These are phyloP conservation scores for Aspergillus pseudoterreus DNA, from an alignment of 2,329 filamentous ascomycete genomes.

Conservation along the genomic window DNA sequence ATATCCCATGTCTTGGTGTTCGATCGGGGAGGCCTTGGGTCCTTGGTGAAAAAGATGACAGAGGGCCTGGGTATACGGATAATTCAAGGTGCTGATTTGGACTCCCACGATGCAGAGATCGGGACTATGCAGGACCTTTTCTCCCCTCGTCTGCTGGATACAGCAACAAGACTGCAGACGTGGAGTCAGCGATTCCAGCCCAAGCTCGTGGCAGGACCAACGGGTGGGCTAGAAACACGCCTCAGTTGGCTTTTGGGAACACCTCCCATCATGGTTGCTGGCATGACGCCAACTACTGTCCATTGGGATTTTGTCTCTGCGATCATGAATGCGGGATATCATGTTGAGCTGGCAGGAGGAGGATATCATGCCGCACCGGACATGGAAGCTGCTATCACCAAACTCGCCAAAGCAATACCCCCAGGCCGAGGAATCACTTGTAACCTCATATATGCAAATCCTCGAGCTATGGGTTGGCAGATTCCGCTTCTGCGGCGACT, in stretches of 20 bases:
- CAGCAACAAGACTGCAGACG: slow-evolving; percentile 77
- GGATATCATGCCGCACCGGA: slow-evolving; percentile 47
- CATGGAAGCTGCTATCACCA: slow-evolving; percentile 45
- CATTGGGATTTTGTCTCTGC: slow-evolving; percentile 63
- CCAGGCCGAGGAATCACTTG: slow-evolving; percentile 55
- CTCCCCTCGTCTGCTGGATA: slow-evolving; percentile 8
- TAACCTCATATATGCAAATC: slow-evolving; percentile 54
- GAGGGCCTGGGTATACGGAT: slow-evolving; percentile 14
- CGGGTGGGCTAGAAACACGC: slow-evolving; percentile 91
- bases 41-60: slow-evolving; percentile 10
- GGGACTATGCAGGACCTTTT: slow-evolving; percentile 16
- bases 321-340: slow-evolving; percentile 50
- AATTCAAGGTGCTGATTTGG: slow-evolving; percentile 12
- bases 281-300: slow-evolving; percentile 89
- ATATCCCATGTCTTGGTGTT: slow-evolving; percentile 16
- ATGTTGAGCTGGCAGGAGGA: slow-evolving; percentile 49
- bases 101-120: slow-evolving; percentile 13
- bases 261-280: slow-evolving; percentile 83
- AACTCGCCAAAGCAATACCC: slow-evolving; percentile 61
- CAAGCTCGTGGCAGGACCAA: slow-evolving; percentile 75
- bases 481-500: slow-evolving; percentile 49
- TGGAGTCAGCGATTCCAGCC: slow-evolving; percentile 95
- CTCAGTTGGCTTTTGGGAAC: slow-evolving; percentile 84
- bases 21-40: slow-evolving; percentile 15
- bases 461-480: slow-evolving; percentile 52